Conservation (phyloP, 495 filamentous ascomycete genomes). For the Talaromyces wortmannii region DNA sequence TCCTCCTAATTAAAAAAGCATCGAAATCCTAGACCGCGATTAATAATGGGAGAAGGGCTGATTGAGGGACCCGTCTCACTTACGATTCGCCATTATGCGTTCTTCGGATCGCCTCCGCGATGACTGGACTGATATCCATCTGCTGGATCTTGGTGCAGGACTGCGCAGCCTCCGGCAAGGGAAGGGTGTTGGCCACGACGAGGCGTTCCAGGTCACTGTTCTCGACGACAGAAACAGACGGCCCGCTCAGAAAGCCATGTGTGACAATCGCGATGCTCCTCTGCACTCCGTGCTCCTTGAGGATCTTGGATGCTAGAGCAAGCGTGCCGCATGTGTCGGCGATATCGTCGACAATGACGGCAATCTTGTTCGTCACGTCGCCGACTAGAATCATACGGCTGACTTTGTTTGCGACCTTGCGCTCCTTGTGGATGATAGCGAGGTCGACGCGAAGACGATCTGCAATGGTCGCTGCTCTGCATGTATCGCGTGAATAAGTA, state of each 20-base stretch:
- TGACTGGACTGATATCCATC: slow-evolving; percentile 4
- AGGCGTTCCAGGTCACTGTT: slow-evolving; percentile 1
- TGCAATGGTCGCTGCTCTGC: slow-evolving; percentile 66
- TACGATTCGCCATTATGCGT: slow-evolving; percentile 8
- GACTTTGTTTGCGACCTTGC: slow-evolving; percentile 70
- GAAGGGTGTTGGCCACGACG: slow-evolving; percentile 2
- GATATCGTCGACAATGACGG: slow-evolving; percentile 77
- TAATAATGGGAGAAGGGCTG: not conserved
- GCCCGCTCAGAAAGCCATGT: slow-evolving; percentile 72
- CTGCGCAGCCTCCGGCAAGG: not conserved
- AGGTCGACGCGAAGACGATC: slow-evolving; percentile 74
- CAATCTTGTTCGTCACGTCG: slow-evolving; percentile 60
- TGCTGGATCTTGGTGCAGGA: slow-evolving; percentile 1
- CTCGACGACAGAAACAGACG: not conserved
- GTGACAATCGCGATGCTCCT: slow-evolving; percentile 74
- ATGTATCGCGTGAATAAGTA: not conserved
- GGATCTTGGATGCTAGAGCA: slow-evolving; percentile 74
- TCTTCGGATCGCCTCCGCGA: slow-evolving; percentile 5
- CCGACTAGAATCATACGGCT: slow-evolving; percentile 88
- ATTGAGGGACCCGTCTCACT: not conserved
- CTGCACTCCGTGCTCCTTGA: slow-evolving; percentile 73
- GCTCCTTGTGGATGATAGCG: slow-evolving; percentile 82
- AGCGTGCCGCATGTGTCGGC: slow-evolving; percentile 84
- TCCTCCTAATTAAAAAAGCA: not conserved
- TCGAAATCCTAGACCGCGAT: not conserved